Evolutionary conservation across 225 moss, liverwort and hornwort species (phyloP).

Genomic region (Neckera pumila): DNA sequence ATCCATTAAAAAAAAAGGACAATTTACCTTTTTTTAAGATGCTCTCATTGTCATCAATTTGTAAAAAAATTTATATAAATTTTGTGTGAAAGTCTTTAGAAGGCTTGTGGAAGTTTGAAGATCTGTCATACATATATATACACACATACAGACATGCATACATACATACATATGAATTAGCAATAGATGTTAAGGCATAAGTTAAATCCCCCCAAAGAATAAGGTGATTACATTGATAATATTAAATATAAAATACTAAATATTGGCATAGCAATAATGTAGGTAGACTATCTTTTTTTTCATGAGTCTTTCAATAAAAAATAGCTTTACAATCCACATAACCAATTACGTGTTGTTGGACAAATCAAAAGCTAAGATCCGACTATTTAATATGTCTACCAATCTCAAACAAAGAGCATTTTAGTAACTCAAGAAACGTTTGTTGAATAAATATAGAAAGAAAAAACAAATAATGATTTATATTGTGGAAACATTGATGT

Average conservation of each 20-base stretch:
- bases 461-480: background rate
- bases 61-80: background rate
- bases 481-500: background rate
- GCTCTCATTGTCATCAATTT: background rate
- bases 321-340: background rate
- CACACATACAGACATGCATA: background rate
- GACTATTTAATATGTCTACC: background rate
- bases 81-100: background rate
- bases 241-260: background rate
- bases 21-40: background rate
- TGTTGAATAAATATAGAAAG: background rate
- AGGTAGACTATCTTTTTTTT: background rate
- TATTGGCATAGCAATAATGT: background rate
- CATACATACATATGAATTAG: background rate
- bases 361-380: background rate
- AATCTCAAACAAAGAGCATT: background rate
- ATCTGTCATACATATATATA: background rate
- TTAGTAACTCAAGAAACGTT: accelerated
- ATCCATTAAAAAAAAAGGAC: background rate
- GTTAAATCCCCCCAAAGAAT: accelerated
- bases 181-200: background rate
- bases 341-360: accelerated
- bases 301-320: background rate
- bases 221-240: background rate
- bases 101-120: background rate